phyloP scores from a whole-genome alignment of 2,329 filamentous ascomycete genomes.

The Monilinia fructicola region DNA sequence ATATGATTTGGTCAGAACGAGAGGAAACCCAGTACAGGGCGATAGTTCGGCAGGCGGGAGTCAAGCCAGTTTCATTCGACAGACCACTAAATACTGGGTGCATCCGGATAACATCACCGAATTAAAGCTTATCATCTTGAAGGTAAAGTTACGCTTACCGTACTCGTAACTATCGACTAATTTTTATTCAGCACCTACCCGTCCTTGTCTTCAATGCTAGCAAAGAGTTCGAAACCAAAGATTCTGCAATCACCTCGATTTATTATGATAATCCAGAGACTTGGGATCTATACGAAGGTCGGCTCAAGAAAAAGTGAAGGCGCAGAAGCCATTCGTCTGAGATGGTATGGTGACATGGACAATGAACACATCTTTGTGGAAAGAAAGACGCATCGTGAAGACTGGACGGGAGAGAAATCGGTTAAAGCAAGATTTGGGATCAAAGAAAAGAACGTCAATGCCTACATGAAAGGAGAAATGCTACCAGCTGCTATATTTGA shows the following conservation, averaged over 20 bases:
- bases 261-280: constrained; percentile 95
- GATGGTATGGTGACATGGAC: constrained; percentile 98
- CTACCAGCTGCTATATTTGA: constrained; percentile 90
- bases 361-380: constrained; percentile 95
- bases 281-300: constrained; percentile 92
- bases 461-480: constrained; percentile 80
- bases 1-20: constrained; percentile 90
- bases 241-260: constrained; percentile 95
- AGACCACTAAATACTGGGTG: constrained; percentile 99
- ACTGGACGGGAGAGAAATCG: constrained; percentile 98
- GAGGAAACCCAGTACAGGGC: constrained; percentile 88
- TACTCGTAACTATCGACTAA: constrained; percentile 28
- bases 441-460: constrained; percentile 97
- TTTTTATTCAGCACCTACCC: constrained; percentile 67
- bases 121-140: constrained; percentile 94
- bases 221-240: constrained; percentile 90
- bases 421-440: constrained; percentile 94
- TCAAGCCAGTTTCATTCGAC: constrained; percentile 93
- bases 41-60: constrained; percentile 87
- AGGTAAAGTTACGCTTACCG: constrained; percentile 47
- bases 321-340: constrained; percentile 89
- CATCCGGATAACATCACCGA: constrained; percentile 98
- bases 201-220: constrained; percentile 96
- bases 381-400: constrained; percentile 95
- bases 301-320: constrained; percentile 98